phyloP scores from a whole-genome alignment of 768 basidiomycete genomes.

The Boletus reticulatus region DNA sequence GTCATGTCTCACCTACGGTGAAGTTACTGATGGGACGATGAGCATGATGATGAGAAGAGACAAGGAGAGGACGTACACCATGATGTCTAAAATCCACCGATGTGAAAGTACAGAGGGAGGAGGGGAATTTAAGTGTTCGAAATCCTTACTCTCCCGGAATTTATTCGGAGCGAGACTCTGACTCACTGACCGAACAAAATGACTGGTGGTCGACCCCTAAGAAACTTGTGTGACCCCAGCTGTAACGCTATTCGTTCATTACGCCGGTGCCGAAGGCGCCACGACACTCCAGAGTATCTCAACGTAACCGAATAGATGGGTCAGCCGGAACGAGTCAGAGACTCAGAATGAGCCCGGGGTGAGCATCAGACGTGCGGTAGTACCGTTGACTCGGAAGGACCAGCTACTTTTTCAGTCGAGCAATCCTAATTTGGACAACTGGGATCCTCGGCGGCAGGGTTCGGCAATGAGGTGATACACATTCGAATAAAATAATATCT shows the following conservation, averaged over 20 bases:
- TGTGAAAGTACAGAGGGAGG: slow-evolving; percentile 14
- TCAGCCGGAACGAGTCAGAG: neutral
- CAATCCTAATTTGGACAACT: too few relatives aligned
- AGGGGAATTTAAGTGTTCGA: neutral
- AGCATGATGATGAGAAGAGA: slow-evolving; percentile 22
- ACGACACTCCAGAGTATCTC: neutral
- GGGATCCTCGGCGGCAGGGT: too few relatives aligned
- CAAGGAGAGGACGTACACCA: slow-evolving; percentile 66
- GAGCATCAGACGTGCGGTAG: too few relatives aligned
- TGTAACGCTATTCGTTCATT: too few relatives aligned
- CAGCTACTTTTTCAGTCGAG: too few relatives aligned
- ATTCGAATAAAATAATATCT: too few relatives aligned
- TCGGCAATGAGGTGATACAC: too few relatives aligned
- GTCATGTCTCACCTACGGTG: slow-evolving; percentile 69
- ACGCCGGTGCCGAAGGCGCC: neutral
- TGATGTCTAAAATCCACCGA: slow-evolving; percentile 54
- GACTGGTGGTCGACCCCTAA: too few relatives aligned
- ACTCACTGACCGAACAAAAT: slow-evolving; percentile 9
- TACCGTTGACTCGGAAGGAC: too few relatives aligned
- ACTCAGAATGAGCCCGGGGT: neutral
- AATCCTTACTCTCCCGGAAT: neutral
- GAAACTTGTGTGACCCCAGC: too few relatives aligned
- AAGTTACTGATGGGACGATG: slow-evolving; percentile 66
- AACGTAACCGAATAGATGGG: neutral
- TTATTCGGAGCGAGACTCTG: neutral